Evolutionary conservation across 345 rosid species (phyloP).

Genomic region (Turritis glabra): DNA sequence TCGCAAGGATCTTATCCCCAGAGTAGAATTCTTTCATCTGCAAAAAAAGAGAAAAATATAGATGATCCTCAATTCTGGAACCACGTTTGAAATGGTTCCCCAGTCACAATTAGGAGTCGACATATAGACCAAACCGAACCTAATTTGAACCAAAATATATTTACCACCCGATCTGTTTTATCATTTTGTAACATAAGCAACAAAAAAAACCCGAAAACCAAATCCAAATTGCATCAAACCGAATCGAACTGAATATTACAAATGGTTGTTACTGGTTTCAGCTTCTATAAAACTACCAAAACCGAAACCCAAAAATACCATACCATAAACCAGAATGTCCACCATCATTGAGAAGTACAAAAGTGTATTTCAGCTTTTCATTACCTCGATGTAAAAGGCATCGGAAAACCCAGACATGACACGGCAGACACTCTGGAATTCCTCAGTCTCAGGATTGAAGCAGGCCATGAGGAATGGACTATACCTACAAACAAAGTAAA

Average conservation of each 20-base stretch:
- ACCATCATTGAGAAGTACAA: not conserved
- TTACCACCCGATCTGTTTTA: not conserved
- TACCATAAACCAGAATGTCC: not conserved
- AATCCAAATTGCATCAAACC: not conserved
- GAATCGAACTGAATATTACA: not conserved
- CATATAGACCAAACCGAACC: not conserved
- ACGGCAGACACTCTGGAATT: constrained; percentile 81
- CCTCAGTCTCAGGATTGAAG: constrained; percentile 76
- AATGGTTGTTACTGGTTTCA: not conserved
- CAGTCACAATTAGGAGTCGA: not conserved
- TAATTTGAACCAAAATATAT: not conserved
- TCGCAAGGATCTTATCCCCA: constrained; percentile 59
- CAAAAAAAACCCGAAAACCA: not conserved
- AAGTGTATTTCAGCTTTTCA: not conserved
- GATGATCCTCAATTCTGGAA: not conserved
- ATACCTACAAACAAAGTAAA: constrained; percentile 52
- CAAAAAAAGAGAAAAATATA: constrained; percentile 19
- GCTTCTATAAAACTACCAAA: not conserved
- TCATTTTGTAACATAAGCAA: not conserved
- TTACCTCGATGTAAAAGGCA: constrained; percentile 81
- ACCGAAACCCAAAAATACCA: not conserved
- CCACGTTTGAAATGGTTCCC: not conserved
- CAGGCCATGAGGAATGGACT: constrained; percentile 98
- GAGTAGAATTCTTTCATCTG: constrained; percentile 84
- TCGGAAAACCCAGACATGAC: constrained; percentile 95